Conservation (phyloP, 495 filamentous ascomycete genomes). For the Cryomyces antarcticus region DNA sequence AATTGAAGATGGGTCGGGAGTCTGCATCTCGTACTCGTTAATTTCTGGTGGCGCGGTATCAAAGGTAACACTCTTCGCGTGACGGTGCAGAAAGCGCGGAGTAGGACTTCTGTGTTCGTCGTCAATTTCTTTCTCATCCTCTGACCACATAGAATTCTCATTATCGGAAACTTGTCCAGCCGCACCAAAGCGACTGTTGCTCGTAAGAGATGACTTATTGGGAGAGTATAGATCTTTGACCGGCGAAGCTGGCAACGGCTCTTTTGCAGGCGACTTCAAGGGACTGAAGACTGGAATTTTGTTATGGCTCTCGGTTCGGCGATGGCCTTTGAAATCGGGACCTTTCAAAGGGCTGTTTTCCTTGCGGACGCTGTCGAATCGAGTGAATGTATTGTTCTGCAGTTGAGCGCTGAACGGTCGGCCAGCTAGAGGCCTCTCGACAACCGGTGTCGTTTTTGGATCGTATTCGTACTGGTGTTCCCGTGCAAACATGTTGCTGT, state of each 20-base stretch:
- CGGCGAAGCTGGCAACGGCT: slow-evolving; percentile 26
- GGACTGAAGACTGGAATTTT: slow-evolving; percentile 16
- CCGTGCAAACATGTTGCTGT: slow-evolving; percentile 83
- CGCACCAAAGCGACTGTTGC: slow-evolving; percentile 37
- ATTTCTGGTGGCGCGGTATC: slow-evolving; percentile 82
- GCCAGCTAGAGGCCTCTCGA: slow-evolving; percentile 53
- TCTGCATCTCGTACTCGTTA: slow-evolving; percentile 95
- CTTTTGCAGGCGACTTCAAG: slow-evolving; percentile 6
- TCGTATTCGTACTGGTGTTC: slow-evolving; percentile 82
- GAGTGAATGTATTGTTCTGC: slow-evolving; percentile 39
- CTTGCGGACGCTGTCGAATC: slow-evolving; percentile 22
- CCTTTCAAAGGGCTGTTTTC: slow-evolving; percentile 9
- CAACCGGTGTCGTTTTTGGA: slow-evolving; percentile 47
- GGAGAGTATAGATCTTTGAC: slow-evolving; percentile 58
- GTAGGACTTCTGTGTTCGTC: slow-evolving; percentile 31
- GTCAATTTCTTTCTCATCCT: slow-evolving; percentile 31
- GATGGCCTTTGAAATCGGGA: slow-evolving; percentile 13
- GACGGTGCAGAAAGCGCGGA: slow-evolving; percentile 41
- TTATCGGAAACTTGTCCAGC: slow-evolving; percentile 44
- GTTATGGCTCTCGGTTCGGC: slow-evolving; percentile 17
- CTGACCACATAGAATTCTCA: slow-evolving; percentile 47
- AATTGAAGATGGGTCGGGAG: slow-evolving; percentile 77
- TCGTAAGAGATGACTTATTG: slow-evolving; percentile 61
- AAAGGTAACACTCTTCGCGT: slow-evolving; percentile 91
- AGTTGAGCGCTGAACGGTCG: slow-evolving; percentile 35